Evolutionary conservation across 345 rosid species (phyloP).

Genomic region (Populus pruinosa): DNA sequence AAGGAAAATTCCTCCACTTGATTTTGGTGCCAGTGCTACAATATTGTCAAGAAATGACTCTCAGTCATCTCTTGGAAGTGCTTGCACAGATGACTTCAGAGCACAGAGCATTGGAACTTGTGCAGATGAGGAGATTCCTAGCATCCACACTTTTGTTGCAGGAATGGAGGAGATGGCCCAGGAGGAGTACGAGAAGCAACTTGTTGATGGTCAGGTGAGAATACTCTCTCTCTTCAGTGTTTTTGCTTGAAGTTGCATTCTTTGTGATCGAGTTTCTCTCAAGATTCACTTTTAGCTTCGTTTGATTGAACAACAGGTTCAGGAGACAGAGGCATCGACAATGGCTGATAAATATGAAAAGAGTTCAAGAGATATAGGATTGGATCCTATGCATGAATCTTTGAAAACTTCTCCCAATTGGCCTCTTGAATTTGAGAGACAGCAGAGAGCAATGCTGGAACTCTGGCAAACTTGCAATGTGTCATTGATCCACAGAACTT

Average conservation of each 20-base stretch:
- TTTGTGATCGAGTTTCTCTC: not conserved
- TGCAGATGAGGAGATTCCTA: conserved; percentile 66
- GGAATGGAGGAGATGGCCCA: conserved; percentile 81
- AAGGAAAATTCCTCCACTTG: conserved; percentile 41
- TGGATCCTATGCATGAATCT: conserved; percentile 54
- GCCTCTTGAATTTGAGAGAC: conserved; percentile 62
- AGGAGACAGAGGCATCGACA: conserved; percentile 28
- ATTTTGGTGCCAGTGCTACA: conserved; percentile 29
- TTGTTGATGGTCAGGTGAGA: conserved; percentile 43
- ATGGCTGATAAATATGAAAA: conserved; percentile 33
- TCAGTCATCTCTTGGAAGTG: conserved; percentile 70
- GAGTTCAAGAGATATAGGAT: conserved; percentile 51
- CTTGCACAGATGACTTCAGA: conserved; percentile 43
- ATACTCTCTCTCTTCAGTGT: not conserved
- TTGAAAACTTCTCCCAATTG: conserved; percentile 45
- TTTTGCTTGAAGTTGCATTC: not conserved
- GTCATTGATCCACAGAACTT: conserved; percentile 85
- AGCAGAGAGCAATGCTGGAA: conserved; percentile 58
- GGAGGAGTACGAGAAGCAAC: conserved; percentile 44
- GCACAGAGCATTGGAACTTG: conserved; percentile 44
- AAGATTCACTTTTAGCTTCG: conserved; percentile 8
- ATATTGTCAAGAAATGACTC: conserved; percentile 66
- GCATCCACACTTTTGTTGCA: conserved; percentile 66
- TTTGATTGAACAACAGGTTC: conserved; percentile 19
- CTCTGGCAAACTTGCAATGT: conserved; percentile 88